phyloP scores from a whole-genome alignment of 129 eudicot genomes.

The Calendula officinalis region DNA sequence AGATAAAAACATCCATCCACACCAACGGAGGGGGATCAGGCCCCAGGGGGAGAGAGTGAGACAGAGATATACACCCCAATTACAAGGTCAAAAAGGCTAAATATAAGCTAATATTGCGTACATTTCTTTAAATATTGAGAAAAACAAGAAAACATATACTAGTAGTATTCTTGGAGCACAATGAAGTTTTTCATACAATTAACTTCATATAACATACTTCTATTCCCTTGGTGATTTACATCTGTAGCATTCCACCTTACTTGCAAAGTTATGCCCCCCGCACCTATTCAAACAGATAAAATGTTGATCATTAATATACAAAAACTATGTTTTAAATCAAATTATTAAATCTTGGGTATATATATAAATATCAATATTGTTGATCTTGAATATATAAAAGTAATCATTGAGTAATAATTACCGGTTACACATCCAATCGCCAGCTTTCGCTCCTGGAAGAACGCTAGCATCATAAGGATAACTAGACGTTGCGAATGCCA shows the following conservation, averaged over 20 bases:
- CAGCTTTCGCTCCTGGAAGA: constrained; percentile 82
- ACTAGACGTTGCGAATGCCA: constrained; percentile 31
- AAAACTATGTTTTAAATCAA: neutral
- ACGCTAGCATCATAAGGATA: constrained; percentile 33
- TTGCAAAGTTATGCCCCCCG: constrained; percentile 82
- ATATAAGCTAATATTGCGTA: constrained; percentile 2
- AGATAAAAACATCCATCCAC: no score
- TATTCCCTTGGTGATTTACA: constrained; percentile 70
- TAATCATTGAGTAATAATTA: no score
- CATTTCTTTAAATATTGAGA: constrained; percentile 4
- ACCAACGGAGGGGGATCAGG: no score
- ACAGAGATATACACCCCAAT: neutral
- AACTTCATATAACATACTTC: constrained; percentile 5
- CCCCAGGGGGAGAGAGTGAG: no score
- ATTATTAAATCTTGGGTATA: neutral
- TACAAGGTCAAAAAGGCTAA: neutral
- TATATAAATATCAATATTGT: no score
- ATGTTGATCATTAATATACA: neutral
- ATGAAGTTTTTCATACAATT: constrained; percentile 1
- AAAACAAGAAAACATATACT: constrained; percentile 8
- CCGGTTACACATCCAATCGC: constrained; percentile 95
- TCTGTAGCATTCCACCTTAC: constrained; percentile 75
- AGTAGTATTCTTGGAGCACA: constrained; percentile 15
- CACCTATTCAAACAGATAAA: constrained; percentile 46
- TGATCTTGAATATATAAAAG: no score